These are phyloP conservation scores for Sporobolomyces roseus DNA, from an alignment of 768 basidiomycete species.

Conservation along the genomic window DNA sequence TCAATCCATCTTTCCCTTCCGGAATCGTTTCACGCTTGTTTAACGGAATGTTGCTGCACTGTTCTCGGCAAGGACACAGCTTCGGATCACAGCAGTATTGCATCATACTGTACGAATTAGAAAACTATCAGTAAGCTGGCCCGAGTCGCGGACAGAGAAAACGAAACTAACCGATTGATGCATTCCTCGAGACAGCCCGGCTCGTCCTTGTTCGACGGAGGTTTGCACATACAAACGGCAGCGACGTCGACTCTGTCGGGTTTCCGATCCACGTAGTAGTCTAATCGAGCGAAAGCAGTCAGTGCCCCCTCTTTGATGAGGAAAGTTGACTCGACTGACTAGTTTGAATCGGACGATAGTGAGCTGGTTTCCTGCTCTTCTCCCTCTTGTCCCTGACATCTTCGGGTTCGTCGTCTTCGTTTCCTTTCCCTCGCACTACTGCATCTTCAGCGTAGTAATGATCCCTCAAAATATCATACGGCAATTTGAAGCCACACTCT, in stretches of 20 bases:
- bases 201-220: not conserved
- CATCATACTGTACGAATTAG: conserved; percentile 18
- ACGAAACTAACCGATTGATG: conserved; percentile 32
- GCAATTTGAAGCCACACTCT: conserved; percentile 14
- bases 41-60: conserved; percentile 31
- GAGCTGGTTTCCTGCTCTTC: conserved; percentile 23
- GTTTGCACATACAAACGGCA: conserved; percentile 28
- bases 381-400: conserved; percentile 8
- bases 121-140: not conserved
- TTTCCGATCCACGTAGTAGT: conserved; percentile 29
- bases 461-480: conserved; percentile 31
- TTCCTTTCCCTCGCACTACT: not conserved
- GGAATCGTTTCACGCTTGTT: conserved; percentile 17
- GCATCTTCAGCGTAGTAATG: conserved; percentile 9
- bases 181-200: conserved; percentile 23
- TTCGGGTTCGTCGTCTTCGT: not conserved
- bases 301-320: not conserved
- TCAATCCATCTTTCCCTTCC: conserved; percentile 33
- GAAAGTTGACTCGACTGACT: conserved; percentile 22
- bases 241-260: conserved; percentile 21
- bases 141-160: not conserved
- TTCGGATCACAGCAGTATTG: conserved; percentile 37
- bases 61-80: conserved; percentile 30
- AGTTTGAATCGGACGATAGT: conserved; percentile 14
- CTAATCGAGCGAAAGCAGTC: conserved; percentile 1